A percentile compares a stretch with the other conserved stretches of the same genome.
Conservation (phyloP, 257 asterid species). For the Leonotis leonurus region DNA sequence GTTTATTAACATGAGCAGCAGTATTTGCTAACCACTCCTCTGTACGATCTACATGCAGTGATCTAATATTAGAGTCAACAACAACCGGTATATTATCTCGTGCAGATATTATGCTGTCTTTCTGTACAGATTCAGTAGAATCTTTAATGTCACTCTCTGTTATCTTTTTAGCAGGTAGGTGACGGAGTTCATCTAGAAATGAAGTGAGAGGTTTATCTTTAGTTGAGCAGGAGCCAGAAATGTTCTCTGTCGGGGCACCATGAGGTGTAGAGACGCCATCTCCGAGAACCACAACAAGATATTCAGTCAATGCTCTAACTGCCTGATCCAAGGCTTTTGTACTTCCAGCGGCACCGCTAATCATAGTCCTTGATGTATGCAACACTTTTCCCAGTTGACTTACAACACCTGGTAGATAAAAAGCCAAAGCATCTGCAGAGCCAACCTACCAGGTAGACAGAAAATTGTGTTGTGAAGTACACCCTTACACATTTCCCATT, state of each 20-base stretch:
- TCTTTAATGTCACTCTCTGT: conserved; percentile 19
- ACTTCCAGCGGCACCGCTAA: conserved; percentile 94
- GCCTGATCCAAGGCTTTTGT: conserved; percentile 73
- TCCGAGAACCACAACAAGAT: conserved; percentile 59
- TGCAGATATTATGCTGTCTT: conserved; percentile 22
- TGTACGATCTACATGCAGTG: conserved; percentile 70
- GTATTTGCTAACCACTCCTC: conserved; percentile 61
- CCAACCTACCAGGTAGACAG: conserved; percentile 66
- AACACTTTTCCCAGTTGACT: conserved; percentile 88
- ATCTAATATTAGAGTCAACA: conserved; percentile 26
- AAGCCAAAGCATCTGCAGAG: conserved; percentile 86
- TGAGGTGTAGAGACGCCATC: conserved; percentile 40
- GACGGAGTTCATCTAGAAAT: conserved; percentile 69
- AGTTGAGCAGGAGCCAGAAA: conserved; percentile 17
- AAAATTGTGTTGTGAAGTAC: conserved; percentile 1
- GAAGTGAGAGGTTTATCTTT: conserved; percentile 52
- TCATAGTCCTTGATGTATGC: conserved; percentile 66
- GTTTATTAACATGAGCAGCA: conserved; percentile 63
- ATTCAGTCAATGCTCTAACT: conserved; percentile 64
- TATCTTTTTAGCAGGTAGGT: conserved; percentile 41
- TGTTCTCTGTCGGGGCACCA: conserved; percentile 23
- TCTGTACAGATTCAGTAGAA: conserved; percentile 24
- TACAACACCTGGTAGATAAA: conserved; percentile 91
- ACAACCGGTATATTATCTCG: conserved; percentile 19
- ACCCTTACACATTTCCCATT: not conserved